phyloP scores from a whole-genome alignment of 768 basidiomycete genomes.

The Lenzites betulinus region DNA sequence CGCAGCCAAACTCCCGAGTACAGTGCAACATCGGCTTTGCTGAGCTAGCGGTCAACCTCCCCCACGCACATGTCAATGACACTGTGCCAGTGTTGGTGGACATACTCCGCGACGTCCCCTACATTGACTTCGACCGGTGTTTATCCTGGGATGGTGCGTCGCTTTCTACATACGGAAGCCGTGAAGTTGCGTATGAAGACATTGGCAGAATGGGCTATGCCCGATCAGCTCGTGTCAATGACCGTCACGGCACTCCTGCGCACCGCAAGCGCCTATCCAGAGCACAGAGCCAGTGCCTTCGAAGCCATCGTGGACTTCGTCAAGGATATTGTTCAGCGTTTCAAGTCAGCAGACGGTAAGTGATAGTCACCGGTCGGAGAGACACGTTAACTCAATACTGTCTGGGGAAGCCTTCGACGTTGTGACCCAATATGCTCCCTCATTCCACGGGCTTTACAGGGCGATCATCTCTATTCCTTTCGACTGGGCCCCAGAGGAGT shows the following conservation, averaged over 20 bases:
- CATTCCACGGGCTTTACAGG: slow-evolving; percentile 84
- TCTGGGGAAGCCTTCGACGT: slow-evolving; percentile 60
- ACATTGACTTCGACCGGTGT: slow-evolving; percentile 75
- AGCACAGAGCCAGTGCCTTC: slow-evolving; percentile 52
- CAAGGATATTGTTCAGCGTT: slow-evolving; percentile 52
- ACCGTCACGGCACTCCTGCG: slow-evolving; percentile 76
- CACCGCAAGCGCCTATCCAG: slow-evolving; percentile 55
- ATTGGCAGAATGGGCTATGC: slow-evolving; percentile 75
- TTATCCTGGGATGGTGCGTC: slow-evolving; percentile 77
- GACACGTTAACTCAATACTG: not conserved
- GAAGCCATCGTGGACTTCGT: slow-evolving; percentile 66
- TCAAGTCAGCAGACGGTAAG: slow-evolving; percentile 58
- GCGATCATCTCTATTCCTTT: slow-evolving; percentile 81
- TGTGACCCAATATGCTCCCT: slow-evolving; percentile 75
- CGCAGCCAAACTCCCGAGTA: slow-evolving; percentile 68
- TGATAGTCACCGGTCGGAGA: not conserved
- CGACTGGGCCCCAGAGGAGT: slow-evolving; percentile 69
- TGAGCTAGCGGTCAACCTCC: slow-evolving; percentile 68
- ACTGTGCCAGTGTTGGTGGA: slow-evolving; percentile 64
- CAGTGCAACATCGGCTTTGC: slow-evolving; percentile 86
- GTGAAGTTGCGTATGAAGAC: not conserved
- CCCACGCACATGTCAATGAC: slow-evolving; percentile 51
- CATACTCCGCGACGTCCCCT: slow-evolving; percentile 70
- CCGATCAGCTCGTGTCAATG: slow-evolving; percentile 81
- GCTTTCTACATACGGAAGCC: not conserved